A percentile compares a stretch with the other conserved stretches of the same genome.
Conservation (phyloP, 495 filamentous ascomycete genomes). For the Usnea hakonensis region DNA sequence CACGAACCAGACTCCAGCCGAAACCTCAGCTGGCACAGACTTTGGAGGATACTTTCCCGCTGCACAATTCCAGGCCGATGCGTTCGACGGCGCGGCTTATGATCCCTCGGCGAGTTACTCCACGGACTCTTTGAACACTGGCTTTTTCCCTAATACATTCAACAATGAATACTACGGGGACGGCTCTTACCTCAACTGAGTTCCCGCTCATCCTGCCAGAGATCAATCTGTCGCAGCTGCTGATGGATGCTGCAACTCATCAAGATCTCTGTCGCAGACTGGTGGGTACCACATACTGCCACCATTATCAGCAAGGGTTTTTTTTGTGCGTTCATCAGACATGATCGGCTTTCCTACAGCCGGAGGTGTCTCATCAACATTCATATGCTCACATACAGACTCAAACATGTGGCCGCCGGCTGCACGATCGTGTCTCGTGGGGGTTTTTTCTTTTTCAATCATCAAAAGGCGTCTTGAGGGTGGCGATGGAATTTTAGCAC, state of each 20-base stretch:
- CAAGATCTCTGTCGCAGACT: too few species aligned
- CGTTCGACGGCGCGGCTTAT: neutral
- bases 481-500: neutral
- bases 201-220: neutral
- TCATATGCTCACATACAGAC: too few species aligned
- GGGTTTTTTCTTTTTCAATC: neutral
- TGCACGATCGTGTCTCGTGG: neutral
- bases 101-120: neutral
- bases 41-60: neutral
- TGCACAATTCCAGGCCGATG: neutral
- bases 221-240: neutral
- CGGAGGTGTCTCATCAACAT: too few species aligned
- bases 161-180: too few species aligned
- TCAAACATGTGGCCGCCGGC: too few species aligned
- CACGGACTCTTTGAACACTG: neutral
- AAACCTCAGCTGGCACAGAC: neutral
- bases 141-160: neutral
- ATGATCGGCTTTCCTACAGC: too few species aligned
- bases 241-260: neutral
- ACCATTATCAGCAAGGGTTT: too few species aligned
- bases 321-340: neutral
- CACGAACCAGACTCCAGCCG: neutral
- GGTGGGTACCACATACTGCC: too few species aligned
- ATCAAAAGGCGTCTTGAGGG: neutral
- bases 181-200: neutral